phyloP scores from a whole-genome alignment of 768 basidiomycete species.

The Scleroderma bovista region DNA sequence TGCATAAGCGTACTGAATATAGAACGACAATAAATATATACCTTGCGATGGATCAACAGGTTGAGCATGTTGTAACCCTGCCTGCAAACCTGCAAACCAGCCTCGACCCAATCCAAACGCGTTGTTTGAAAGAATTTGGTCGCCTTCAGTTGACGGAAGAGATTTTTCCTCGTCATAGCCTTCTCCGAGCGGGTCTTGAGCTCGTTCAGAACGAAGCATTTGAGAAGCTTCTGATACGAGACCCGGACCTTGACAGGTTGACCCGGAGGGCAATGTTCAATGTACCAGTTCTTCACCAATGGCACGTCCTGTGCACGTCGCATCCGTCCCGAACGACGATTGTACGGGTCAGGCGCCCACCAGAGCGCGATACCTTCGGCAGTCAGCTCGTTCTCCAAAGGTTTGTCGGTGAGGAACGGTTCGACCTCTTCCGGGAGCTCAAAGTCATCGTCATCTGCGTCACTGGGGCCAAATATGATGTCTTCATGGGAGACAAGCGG shows the following conservation, averaged over 20 bases:
- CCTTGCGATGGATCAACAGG: conserved; percentile 96
- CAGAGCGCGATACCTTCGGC: conserved; percentile 96
- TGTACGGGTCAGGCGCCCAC: conserved; percentile 98
- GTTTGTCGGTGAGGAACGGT: conserved; percentile 77
- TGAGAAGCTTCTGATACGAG: conserved; percentile 96
- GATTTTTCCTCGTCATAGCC: conserved; percentile 96
- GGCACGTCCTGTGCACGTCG: conserved; percentile 94
- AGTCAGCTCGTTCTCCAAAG: conserved; percentile 84
- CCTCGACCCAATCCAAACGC: conserved; percentile 97
- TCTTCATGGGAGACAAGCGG: conserved; percentile 88
- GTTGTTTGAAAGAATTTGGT: conserved; percentile 99
- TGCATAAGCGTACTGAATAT: conserved; percentile 1
- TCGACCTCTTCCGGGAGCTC: conserved; percentile 70
- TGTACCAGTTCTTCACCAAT: conserved; percentile 96
- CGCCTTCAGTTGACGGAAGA: conserved; percentile 94
- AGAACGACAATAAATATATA: conserved; percentile 19
- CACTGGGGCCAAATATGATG: conserved; percentile 84
- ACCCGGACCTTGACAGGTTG: conserved; percentile 98
- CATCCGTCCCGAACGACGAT: conserved; percentile 86
- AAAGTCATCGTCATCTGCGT: conserved; percentile 81
- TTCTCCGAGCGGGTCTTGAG: conserved; percentile 86
- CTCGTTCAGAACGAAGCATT: conserved; percentile 94
- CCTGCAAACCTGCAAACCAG: conserved; percentile 95
- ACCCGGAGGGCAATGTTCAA: conserved; percentile 95
- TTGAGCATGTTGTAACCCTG: conserved; percentile 99